phyloP scores from a whole-genome alignment of 2,329 filamentous ascomycete species.

The Beauveria sp. region DNA sequence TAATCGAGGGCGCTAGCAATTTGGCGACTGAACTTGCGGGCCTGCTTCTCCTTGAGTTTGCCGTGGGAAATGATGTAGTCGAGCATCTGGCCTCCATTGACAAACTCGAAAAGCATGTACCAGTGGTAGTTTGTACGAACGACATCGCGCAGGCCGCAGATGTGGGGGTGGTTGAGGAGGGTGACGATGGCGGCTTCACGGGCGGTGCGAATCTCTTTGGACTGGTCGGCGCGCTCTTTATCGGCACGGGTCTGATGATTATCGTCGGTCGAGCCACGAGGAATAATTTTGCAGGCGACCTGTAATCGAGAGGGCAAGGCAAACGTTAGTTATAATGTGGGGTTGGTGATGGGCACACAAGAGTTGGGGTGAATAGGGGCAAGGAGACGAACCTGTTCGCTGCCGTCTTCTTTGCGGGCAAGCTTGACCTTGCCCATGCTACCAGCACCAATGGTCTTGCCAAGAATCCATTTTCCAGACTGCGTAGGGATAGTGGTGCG shows the following conservation, averaged over 20 bases:
- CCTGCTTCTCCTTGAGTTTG: constrained; percentile 95
- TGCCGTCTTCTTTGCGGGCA: constrained; percentile 80
- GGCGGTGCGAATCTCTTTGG: constrained; percentile 91
- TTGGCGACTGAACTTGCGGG: constrained; percentile 93
- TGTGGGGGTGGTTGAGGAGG: constrained; percentile 87
- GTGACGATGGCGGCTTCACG: constrained; percentile 95
- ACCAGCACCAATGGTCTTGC: constrained; percentile 93
- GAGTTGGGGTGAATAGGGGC: constrained; percentile 1
- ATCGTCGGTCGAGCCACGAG: constrained; percentile 81
- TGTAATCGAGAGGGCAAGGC: constrained; percentile 27
- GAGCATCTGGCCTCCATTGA: constrained; percentile 98
- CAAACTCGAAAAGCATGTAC: constrained; percentile 99
- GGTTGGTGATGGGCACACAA: constrained; percentile 2
- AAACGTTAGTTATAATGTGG: background rate
- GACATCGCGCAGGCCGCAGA: constrained; percentile 91
- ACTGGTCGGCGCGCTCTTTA: constrained; percentile 86
- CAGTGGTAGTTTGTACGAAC: constrained; percentile 95
- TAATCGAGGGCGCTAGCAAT: constrained; percentile 96
- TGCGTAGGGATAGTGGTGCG: constrained; percentile 82
- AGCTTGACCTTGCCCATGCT: constrained; percentile 99
- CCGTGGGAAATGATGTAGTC: constrained; percentile 99
- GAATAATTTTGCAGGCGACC: constrained; percentile 97
- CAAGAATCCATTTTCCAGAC: constrained; percentile 88
- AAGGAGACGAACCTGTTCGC: constrained; percentile 66
- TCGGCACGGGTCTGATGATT: constrained; percentile 63